Evolutionary conservation across 345 rosid species (phyloP).

Genomic region (Gossypium arboreum): DNA sequence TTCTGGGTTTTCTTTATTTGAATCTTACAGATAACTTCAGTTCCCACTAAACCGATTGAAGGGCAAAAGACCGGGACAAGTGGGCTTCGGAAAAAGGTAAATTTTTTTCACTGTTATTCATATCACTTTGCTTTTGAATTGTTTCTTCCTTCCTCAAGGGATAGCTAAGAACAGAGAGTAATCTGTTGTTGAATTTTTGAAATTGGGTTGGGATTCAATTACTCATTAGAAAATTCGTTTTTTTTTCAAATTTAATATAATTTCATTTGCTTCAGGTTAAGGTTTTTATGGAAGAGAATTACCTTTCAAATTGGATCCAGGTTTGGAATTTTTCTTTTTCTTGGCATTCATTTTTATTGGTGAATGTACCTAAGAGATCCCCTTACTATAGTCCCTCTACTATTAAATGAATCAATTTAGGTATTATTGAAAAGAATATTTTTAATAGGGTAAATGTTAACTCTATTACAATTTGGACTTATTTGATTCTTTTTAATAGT

Average conservation of each 20-base stretch:
- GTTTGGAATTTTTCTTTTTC: conserved; percentile 30
- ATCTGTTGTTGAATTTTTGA: not conserved
- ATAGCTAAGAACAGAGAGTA: not conserved
- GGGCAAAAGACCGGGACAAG: conserved; percentile 89
- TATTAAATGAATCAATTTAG: too few relatives aligned
- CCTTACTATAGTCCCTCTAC: too few relatives aligned
- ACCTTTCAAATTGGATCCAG: conserved; percentile 96
- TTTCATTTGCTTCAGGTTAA: conserved; percentile 48
- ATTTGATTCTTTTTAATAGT: too few relatives aligned
- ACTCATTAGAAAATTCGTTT: not conserved
- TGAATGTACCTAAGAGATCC: too few relatives aligned
- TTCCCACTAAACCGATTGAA: conserved; percentile 73
- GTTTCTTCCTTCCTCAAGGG: not conserved
- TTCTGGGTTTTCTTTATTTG: not conserved
- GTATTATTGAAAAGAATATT: too few relatives aligned
- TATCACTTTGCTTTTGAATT: not conserved
- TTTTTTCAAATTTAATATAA: not conserved
- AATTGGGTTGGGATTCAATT: not conserved
- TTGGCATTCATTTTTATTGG: not conserved
- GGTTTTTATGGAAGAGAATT: conserved; percentile 83
- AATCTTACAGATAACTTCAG: conserved; percentile 44
- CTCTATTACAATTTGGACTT: too few relatives aligned
- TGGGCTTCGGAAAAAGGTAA: conserved; percentile 79
- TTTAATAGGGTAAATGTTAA: too few relatives aligned
- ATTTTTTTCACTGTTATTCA: not conserved